Conservation (phyloP, 192 early-diverging fungal species). For the Backusella luteola region DNA sequence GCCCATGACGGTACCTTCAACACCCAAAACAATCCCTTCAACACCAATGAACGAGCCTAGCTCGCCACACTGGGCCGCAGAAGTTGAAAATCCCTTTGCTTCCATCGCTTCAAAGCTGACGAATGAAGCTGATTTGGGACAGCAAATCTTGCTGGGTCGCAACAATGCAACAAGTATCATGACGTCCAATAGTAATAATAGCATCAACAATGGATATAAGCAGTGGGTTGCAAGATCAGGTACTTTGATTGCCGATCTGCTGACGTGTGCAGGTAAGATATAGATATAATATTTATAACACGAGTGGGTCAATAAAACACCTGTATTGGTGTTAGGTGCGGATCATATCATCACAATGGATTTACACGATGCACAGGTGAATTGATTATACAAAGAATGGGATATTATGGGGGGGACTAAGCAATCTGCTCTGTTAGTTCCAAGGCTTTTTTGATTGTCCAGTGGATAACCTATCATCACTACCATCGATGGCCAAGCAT, state of each 20-base stretch:
- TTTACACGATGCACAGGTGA: slow-evolving; percentile 84
- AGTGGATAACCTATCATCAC: slow-evolving; percentile 86
- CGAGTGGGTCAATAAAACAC: background rate
- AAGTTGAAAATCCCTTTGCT: slow-evolving; percentile 12
- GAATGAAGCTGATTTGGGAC: slow-evolving; percentile 6
- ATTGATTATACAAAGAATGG: background rate
- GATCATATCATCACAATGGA: slow-evolving; percentile 98
- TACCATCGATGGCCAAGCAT: slow-evolving; percentile 87
- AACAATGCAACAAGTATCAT: background rate
- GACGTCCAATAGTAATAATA: background rate
- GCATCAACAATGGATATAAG: slow-evolving; percentile 53
- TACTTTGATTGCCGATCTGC: slow-evolving; percentile 83
- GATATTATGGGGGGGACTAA: background rate
- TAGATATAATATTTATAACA: background rate
- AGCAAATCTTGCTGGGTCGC: slow-evolving; percentile 8
- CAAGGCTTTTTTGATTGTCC: slow-evolving; percentile 96
- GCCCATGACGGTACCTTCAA: too few species aligned
- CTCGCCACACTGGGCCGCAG: too few species aligned
- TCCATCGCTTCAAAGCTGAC: slow-evolving; percentile 1
- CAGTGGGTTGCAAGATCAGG: slow-evolving; percentile 89
- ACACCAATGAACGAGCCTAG: too few species aligned
- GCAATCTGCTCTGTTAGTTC: slow-evolving; percentile 27
- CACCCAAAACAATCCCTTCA: too few species aligned
- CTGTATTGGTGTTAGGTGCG: slow-evolving; percentile 49
- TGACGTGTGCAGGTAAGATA: slow-evolving; percentile 74